Evolutionary conservation across 495 filamentous ascomycete genomes (phyloP).

Genomic region (Chaetomium fimeti): DNA sequence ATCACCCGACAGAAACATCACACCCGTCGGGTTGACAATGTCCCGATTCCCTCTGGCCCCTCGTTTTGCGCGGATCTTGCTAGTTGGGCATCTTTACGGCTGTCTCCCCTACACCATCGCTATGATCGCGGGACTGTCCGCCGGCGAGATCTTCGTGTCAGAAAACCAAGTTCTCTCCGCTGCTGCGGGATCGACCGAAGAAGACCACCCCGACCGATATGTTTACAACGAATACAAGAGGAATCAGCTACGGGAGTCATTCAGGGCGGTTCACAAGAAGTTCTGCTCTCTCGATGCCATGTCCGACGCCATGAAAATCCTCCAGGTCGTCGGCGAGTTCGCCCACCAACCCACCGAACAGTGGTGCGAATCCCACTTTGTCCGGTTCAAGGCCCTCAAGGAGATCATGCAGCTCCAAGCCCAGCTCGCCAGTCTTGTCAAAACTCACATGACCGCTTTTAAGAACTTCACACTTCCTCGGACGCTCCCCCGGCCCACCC

Average conservation of each 20-base stretch:
- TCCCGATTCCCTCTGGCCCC: constrained; percentile 87
- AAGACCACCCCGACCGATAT: constrained; percentile 63
- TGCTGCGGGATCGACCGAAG: constrained; percentile 41
- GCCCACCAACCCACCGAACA: constrained; percentile 61
- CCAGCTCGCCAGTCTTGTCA: constrained; percentile 79
- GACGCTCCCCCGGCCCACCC: constrained; percentile 65
- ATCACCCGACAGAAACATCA: constrained; percentile 67
- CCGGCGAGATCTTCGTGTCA: constrained; percentile 82
- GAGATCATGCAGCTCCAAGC: constrained; percentile 79
- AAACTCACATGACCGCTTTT: constrained; percentile 68
- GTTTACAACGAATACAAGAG: constrained; percentile 66
- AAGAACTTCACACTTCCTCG: constrained; percentile 56
- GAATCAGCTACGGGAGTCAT: constrained; percentile 64
- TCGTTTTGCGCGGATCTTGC: constrained; percentile 84
- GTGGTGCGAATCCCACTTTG: constrained; percentile 80
- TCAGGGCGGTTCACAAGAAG: constrained; percentile 70
- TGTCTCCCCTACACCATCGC: constrained; percentile 86
- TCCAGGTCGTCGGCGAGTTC: constrained; percentile 84
- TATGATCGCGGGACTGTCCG: constrained; percentile 83
- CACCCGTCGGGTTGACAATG: constrained; percentile 72
- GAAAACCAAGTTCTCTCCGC: constrained; percentile 71
- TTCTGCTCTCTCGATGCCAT: constrained; percentile 78
- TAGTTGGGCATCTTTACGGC: constrained; percentile 78
- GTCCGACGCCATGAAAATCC: constrained; percentile 85
- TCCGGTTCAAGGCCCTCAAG: constrained; percentile 77